phyloP scores from a whole-genome alignment of 306 rosid species.

The Malus fusca region DNA sequence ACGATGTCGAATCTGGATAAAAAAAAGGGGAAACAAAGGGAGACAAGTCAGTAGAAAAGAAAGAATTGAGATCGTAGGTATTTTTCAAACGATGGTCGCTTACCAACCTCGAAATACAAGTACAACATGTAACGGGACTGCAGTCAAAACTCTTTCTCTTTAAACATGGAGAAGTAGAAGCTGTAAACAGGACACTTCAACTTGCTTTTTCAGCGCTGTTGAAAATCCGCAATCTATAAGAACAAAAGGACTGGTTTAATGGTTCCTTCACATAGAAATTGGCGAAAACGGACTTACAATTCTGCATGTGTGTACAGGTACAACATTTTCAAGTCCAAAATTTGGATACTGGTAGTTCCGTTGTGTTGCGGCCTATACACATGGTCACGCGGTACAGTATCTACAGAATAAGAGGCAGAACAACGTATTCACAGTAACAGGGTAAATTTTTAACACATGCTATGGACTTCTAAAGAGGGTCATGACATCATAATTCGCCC shows the following conservation, averaged over 20 bases:
- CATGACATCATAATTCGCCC: conserved; percentile 22
- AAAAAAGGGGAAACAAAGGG: neutral
- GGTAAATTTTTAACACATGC: conserved; percentile 1
- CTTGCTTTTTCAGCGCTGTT: neutral
- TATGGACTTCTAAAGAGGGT: conserved; percentile 22
- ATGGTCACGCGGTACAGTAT: neutral
- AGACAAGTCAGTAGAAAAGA: neutral
- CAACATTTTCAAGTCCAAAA: neutral
- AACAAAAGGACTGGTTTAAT: neutral
- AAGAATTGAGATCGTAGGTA: neutral
- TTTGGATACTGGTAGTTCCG: neutral
- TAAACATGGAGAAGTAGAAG: neutral
- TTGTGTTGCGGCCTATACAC: neutral
- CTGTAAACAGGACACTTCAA: neutral
- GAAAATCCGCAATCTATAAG: neutral
- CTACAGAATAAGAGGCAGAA: conserved; percentile 19
- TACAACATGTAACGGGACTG: neutral
- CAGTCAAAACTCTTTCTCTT: neutral
- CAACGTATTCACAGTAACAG: conserved; percentile 4
- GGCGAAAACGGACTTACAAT: neutral
- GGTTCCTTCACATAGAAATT: neutral
- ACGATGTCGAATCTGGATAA: neutral
- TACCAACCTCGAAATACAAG: neutral
- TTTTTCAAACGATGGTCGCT: neutral
- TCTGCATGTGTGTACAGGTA: neutral